Evolutionary conservation across 2,329 filamentous ascomycete species (phyloP).

Genomic region (Emericellopsis cladophorae): DNA sequence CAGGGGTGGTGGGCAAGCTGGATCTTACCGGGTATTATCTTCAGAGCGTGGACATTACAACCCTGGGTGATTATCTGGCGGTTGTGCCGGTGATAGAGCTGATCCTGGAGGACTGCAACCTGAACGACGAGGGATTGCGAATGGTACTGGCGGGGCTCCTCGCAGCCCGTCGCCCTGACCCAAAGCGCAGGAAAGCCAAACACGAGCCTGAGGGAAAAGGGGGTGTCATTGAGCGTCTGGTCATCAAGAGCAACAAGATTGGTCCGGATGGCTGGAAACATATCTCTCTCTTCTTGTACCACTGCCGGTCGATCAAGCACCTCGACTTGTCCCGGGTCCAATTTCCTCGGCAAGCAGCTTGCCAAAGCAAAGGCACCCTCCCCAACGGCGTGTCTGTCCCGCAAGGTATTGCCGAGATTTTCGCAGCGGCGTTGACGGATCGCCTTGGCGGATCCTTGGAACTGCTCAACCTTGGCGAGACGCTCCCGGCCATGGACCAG

Average conservation of each 20-base stretch:
- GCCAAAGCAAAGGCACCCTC: constrained; percentile 14
- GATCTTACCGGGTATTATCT: constrained; percentile 78
- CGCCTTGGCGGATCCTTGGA: constrained; percentile 70
- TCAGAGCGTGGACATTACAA: constrained; percentile 71
- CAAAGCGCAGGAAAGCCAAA: constrained; percentile 34
- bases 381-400: constrained; percentile 20
- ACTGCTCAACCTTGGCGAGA: constrained; percentile 73
- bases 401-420: constrained; percentile 38
- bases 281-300: constrained; percentile 77
- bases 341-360: constrained; percentile 44
- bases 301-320: constrained; percentile 75
- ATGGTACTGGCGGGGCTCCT: constrained; percentile 78
- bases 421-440: constrained; percentile 65
- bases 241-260: constrained; percentile 86
- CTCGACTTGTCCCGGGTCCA: constrained; percentile 78
- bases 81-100: constrained; percentile 84
- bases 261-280: constrained; percentile 83
- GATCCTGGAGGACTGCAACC: constrained; percentile 72
- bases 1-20: constrained; percentile 69
- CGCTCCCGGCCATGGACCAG: constrained; percentile 56
- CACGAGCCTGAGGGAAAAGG: constrained; percentile 34
- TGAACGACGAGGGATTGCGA: constrained; percentile 77
- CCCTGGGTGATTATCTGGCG: constrained; percentile 85
- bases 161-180: constrained; percentile 58
- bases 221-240: constrained; percentile 75